A percentile compares a stretch with the other conserved stretches of the same genome.
These are phyloP conservation scores for Hypoxylon lienhwacheense DNA, from an alignment of 495 filamentous ascomycete species.

Conservation along the genomic window DNA sequence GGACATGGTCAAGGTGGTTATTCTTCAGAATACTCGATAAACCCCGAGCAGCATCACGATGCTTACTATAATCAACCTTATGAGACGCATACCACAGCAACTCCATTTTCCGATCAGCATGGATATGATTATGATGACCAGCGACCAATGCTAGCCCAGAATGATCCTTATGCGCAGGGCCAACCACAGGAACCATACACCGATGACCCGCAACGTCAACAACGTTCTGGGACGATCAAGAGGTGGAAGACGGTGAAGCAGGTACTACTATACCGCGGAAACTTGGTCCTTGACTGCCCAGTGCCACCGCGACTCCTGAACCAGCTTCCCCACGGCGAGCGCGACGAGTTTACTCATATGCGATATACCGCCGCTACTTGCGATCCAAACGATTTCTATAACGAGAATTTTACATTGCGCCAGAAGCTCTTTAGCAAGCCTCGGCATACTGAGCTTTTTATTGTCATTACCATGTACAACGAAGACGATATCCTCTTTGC, in stretches of 20 bases:
- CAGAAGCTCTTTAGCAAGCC: constrained; percentile 94
- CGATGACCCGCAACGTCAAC: constrained; percentile 54
- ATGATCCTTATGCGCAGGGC: constrained; percentile 45
- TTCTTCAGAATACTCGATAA: constrained; percentile 68
- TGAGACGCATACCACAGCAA: constrained; percentile 57
- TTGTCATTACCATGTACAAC: constrained; percentile 99
- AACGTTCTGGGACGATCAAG: constrained; percentile 65
- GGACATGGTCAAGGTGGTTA: constrained; percentile 67
- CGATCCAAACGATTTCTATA: constrained; percentile 85
- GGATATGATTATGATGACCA: constrained; percentile 54
- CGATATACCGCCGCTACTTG: constrained; percentile 96
- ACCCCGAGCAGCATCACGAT: constrained; percentile 83
- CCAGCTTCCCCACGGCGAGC: constrained; percentile 83
- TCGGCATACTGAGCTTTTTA: constrained; percentile 93
- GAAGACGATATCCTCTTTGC: constrained; percentile 97
- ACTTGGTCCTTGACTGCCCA: constrained; percentile 96
- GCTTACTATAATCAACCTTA: constrained; percentile 84
- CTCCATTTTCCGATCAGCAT: constrained; percentile 56
- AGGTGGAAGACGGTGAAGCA: constrained; percentile 99
- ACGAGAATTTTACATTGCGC: constrained; percentile 86
- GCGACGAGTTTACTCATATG: constrained; percentile 99
- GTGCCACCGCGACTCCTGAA: constrained; percentile 87
- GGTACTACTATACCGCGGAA: constrained; percentile 93
- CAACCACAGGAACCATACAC: constrained; percentile 50
- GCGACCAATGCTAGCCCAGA: constrained; percentile 54